Conservation (phyloP, 257 asterid species). For the Fraxinus excelsior region DNA sequence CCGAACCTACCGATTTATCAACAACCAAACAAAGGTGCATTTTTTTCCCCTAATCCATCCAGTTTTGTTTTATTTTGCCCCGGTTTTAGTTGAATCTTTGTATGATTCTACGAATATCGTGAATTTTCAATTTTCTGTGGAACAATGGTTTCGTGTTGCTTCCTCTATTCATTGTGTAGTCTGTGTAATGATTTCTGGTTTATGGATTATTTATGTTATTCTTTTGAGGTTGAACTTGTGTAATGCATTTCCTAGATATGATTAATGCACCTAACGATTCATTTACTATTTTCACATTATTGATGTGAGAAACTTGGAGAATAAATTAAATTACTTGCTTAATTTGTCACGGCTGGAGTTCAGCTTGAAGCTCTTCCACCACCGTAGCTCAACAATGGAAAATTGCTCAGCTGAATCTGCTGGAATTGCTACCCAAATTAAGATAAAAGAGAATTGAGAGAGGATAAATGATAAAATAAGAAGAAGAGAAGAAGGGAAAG, state of each 20-base stretch:
- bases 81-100: not conserved
- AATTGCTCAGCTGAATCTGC: no score
- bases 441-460: no score
- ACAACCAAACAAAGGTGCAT: conserved; percentile 73
- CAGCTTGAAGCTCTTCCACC: no score
- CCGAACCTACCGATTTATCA: conserved; percentile 60
- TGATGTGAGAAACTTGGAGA: not conserved
- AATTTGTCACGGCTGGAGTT: not conserved
- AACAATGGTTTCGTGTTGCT: not conserved
- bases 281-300: not conserved
- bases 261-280: not conserved
- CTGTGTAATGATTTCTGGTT: not conserved
- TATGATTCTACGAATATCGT: not conserved
- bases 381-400: no score
- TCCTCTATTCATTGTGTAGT: conserved; percentile 1
- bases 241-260: not conserved
- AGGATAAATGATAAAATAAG: no score
- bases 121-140: not conserved
- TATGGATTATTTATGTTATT: not conserved
- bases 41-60: not conserved
- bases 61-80: not conserved
- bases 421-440: no score
- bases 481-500: no score
- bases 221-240: not conserved
- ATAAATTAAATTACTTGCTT: not conserved